phyloP scores from a whole-genome alignment of 495 filamentous ascomycete species.

The Articulospora tetracladia region DNA sequence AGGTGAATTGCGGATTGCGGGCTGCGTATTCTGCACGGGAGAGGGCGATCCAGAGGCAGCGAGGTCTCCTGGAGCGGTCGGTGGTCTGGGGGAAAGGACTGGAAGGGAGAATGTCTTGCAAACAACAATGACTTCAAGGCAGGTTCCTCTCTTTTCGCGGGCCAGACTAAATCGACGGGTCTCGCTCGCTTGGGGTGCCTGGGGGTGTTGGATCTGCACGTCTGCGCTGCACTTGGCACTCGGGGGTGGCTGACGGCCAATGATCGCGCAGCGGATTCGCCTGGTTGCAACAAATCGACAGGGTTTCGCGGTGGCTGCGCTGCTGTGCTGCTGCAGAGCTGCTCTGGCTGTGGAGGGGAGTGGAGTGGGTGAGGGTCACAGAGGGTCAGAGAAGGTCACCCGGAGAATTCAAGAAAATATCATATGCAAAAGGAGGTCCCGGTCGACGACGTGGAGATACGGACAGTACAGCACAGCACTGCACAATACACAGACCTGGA shows the following conservation, averaged over 20 bases:
- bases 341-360: too few relatives aligned
- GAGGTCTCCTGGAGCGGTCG: neutral
- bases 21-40: neutral
- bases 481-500: too few relatives aligned
- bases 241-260: too few relatives aligned
- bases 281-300: neutral
- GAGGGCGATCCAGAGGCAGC: neutral
- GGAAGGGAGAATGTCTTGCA: constrained; percentile 1
- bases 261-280: neutral
- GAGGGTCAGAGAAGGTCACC: too few relatives aligned
- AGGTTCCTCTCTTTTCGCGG: neutral
- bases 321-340: too few relatives aligned
- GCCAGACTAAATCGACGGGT: neutral
- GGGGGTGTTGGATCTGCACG: neutral
- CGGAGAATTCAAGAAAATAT: too few relatives aligned
- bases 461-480: too few relatives aligned
- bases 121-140: neutral
- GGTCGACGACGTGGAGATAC: too few relatives aligned
- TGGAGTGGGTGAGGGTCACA: too few relatives aligned
- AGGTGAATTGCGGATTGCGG: too few relatives aligned
- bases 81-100: constrained; percentile 9
- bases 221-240: neutral
- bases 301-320: too few relatives aligned
- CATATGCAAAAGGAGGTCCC: too few relatives aligned
- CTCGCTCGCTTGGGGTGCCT: neutral